These are phyloP conservation scores for Noccaea caerulescens DNA, from an alignment of 345 rosid species.

Conservation along the genomic window DNA sequence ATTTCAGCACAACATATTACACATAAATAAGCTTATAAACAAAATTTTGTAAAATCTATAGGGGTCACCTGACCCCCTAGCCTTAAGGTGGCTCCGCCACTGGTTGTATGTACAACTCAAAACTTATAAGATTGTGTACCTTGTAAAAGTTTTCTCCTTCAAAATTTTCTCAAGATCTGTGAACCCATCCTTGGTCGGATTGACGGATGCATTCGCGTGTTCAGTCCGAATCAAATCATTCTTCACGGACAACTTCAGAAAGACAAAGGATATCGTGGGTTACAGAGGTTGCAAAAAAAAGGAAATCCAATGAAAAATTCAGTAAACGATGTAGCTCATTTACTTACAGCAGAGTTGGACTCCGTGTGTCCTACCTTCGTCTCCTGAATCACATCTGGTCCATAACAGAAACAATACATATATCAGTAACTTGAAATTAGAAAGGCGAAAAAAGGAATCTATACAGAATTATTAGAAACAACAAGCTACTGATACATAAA, in stretches of 20 bases:
- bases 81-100: too few species aligned
- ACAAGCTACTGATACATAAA: constrained; percentile 4
- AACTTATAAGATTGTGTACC: constrained; percentile 44
- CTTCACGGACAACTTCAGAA: constrained; percentile 42
- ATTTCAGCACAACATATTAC: too few species aligned
- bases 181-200: constrained; percentile 45
- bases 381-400: constrained; percentile 40
- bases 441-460: not conserved
- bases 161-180: constrained; percentile 47
- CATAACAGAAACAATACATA: constrained; percentile 28
- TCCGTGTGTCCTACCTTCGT: constrained; percentile 25
- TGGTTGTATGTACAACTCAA: not conserved
- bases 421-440: constrained; percentile 13
- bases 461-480: constrained; percentile 8
- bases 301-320: not conserved
- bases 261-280: constrained; percentile 25
- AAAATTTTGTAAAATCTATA: too few species aligned
- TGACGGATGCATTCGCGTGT: constrained; percentile 41
- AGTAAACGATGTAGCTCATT: constrained; percentile 7
- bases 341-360: constrained; percentile 33
- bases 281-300: not conserved
- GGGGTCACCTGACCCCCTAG: too few species aligned
- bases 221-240: constrained; percentile 41
- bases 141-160: constrained; percentile 76
- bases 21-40: too few species aligned